A percentile compares a stretch with the other conserved stretches of the same genome.
phyloP scores from a whole-genome alignment of 495 filamentous ascomycete genomes.

The Penicillium steckii region DNA sequence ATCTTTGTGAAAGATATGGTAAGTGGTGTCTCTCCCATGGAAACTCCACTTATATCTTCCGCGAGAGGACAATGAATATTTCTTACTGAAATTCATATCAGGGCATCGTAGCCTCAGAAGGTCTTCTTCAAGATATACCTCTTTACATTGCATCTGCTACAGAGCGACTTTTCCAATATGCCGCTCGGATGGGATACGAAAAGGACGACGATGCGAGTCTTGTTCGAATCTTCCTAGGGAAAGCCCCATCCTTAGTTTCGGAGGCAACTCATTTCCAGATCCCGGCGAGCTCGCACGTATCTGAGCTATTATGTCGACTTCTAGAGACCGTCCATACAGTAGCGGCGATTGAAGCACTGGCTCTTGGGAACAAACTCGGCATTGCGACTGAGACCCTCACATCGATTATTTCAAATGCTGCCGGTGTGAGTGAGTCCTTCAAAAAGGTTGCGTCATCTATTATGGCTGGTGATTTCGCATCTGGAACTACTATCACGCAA shows the following conservation, averaged over 20 bases:
- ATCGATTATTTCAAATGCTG: constrained; percentile 10
- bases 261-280: neutral
- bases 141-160: constrained; percentile 11
- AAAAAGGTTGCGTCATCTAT: neutral
- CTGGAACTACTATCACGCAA: neutral
- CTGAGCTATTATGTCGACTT: constrained; percentile 1
- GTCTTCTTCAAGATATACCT: constrained; percentile 7
- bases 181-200: constrained; percentile 3
- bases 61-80: neutral
- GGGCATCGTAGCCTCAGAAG: constrained; percentile 11
- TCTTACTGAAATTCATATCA: neutral
- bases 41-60: neutral
- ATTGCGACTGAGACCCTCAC: constrained; percentile 3
- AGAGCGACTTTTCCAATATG: constrained; percentile 10
- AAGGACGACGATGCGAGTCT: constrained; percentile 7
- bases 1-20: constrained; percentile 15
- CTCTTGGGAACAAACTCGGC: constrained; percentile 6
- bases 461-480: neutral
- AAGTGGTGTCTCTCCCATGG: neutral
- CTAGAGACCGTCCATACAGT: constrained; percentile 5
- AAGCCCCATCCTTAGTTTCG: constrained; percentile 4
- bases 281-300: neutral
- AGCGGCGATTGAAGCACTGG: constrained; percentile 9
- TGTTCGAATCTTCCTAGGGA: constrained; percentile 9
- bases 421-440: constrained; percentile 4